A percentile compares a stretch with the other conserved stretches of the same genome.
These are phyloP conservation scores for Petunia secreta DNA, from an alignment of 257 asterid species.

Conservation along the genomic window DNA sequence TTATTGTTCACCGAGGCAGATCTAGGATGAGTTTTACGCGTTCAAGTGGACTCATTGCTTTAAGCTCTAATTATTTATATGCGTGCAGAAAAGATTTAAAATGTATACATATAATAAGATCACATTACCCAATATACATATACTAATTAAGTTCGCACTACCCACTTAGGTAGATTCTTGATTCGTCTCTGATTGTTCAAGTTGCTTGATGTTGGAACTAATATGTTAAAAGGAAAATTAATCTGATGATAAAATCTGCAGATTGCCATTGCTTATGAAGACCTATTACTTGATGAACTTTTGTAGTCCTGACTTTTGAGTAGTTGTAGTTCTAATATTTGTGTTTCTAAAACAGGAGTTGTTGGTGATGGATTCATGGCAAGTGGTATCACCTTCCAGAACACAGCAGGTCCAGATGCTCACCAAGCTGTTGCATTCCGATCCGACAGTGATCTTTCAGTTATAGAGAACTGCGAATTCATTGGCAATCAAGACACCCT, in stretches of 20 bases:
- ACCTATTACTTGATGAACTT: not conserved
- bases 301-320: not conserved
- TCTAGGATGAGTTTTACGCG: too few species aligned
- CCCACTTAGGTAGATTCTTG: too few species aligned
- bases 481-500: conserved; percentile 43
- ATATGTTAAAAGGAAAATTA: not conserved
- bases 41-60: too few species aligned
- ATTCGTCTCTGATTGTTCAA: not conserved
- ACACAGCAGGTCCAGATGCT: conserved; percentile 41
- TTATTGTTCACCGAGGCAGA: too few species aligned
- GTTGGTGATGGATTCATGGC: conserved; percentile 47
- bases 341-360: conserved; percentile 29
- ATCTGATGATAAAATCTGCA: not conserved
- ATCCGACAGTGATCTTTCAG: conserved; percentile 40
- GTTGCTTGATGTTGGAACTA: not conserved
- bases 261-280: not conserved
- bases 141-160: too few species aligned
- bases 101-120: too few species aligned
- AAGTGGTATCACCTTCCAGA: conserved; percentile 34
- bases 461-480: conserved; percentile 36
- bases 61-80: too few species aligned
- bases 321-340: not conserved
- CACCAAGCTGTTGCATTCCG: conserved; percentile 46
- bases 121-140: too few species aligned
- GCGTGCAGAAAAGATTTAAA: too few species aligned